Conservation (phyloP, 768 basidiomycete genomes). For the Pleurotus giganteus region DNA sequence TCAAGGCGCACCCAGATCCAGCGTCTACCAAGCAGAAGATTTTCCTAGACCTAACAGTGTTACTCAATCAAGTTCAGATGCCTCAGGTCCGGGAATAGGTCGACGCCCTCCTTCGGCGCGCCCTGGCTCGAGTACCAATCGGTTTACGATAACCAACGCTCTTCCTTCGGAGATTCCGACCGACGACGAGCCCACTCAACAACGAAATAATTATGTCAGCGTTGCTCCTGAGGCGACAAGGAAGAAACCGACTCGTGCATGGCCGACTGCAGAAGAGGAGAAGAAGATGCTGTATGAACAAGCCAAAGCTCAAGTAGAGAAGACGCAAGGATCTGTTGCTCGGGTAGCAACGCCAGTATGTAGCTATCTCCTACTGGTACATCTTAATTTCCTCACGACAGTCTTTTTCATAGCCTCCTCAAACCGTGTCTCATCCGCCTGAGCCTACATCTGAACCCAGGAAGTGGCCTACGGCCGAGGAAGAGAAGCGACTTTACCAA, state of each 20-base stretch:
- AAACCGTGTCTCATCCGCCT: conserved; percentile 25
- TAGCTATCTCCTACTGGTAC: conserved; percentile 1
- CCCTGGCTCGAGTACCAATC: conserved; percentile 20
- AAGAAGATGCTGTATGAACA: conserved; percentile 63
- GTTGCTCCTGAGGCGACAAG: conserved; percentile 10
- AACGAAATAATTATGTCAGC: conserved; percentile 21
- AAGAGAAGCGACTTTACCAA: conserved; percentile 75
- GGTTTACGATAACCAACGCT: conserved; percentile 43
- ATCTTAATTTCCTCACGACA: not conserved
- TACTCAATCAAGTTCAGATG: not conserved
- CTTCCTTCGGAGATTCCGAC: conserved; percentile 27
- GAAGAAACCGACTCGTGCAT: conserved; percentile 26
- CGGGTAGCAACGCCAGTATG: conserved; percentile 31
- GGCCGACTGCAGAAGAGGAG: conserved; percentile 62
- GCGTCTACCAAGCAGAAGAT: not conserved
- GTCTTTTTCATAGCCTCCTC: conserved; percentile 2
- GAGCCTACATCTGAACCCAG: conserved; percentile 18
- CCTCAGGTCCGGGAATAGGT: conserved; percentile 10
- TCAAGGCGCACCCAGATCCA: not conserved
- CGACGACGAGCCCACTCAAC: conserved; percentile 15
- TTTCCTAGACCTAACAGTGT: not conserved
- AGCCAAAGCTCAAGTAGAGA: conserved; percentile 59
- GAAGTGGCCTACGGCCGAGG: conserved; percentile 68
- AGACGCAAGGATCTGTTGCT: conserved; percentile 43
- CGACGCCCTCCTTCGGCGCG: conserved; percentile 26